Evolutionary conservation across 1,284 basidiomycete species (phyloP).

Genomic region (Sphagnurus paluster): DNA sequence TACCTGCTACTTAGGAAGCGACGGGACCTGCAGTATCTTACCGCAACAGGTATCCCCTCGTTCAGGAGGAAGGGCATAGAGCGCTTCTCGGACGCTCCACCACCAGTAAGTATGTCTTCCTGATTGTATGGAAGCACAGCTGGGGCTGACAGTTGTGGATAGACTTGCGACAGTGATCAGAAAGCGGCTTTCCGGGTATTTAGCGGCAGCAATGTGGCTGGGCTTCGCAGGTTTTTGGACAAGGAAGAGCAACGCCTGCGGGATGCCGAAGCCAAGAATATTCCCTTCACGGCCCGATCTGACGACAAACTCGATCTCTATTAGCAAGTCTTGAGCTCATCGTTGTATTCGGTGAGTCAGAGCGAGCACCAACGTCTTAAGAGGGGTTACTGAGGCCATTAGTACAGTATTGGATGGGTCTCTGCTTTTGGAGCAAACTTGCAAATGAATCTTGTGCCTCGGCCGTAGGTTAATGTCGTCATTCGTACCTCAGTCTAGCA

Average conservation of each 20-base stretch:
- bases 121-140: conserved; percentile 16
- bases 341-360: neutral
- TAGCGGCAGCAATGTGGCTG: conserved; percentile 67
- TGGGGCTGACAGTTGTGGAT: conserved; percentile 16
- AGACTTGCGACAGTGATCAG: conserved; percentile 60
- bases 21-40: conserved; percentile 71
- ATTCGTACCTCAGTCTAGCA: neutral
- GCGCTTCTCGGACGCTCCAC: conserved; percentile 78
- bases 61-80: conserved; percentile 75
- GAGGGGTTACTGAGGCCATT: no score
- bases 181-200: conserved; percentile 83
- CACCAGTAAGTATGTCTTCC: conserved; percentile 64
- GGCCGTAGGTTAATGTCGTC: no score
- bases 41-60: conserved; percentile 80
- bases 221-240: conserved; percentile 64
- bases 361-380: no score
- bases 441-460: no score
- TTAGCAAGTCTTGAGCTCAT: conserved; percentile 24
- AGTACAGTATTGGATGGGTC: no score
- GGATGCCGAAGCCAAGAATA: conserved; percentile 56
- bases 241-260: conserved; percentile 60
- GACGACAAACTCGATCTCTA: conserved; percentile 65
- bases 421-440: no score
- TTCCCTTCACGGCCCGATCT: conserved; percentile 55
- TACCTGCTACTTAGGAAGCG: conserved; percentile 72